Percentiles rank a stretch among this genome's conserved stretches.
These are phyloP conservation scores for Rutstroemia sp. DNA, from an alignment of 2,329 filamentous ascomycete species.

Conservation along the genomic window DNA sequence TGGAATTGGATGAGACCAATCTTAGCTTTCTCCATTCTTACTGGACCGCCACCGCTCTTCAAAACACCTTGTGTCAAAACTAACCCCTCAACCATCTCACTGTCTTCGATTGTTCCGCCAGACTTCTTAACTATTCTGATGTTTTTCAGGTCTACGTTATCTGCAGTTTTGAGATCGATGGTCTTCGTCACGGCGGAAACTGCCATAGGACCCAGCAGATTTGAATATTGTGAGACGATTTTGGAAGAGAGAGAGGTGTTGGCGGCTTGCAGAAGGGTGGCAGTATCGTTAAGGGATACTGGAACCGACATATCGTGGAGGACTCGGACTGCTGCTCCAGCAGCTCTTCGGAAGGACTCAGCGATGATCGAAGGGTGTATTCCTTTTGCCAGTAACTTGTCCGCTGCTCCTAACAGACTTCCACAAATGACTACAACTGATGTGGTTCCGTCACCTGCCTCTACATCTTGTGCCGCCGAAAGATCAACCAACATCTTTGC, in stretches of 20 bases:
- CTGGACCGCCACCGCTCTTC: conserved; percentile 86
- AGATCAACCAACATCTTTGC: conserved; percentile 99
- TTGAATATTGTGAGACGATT: conserved; percentile 96
- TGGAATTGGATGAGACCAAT: conserved; percentile 99
- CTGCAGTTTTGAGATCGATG: conserved; percentile 89
- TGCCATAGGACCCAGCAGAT: conserved; percentile 92
- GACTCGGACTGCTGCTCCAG: conserved; percentile 78
- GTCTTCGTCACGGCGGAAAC: conserved; percentile 94
- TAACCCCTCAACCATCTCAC: conserved; percentile 90
- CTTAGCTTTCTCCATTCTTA: conserved; percentile 91
- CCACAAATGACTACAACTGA: conserved; percentile 97
- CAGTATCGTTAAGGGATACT: conserved; percentile 79
- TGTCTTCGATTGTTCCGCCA: conserved; percentile 96
- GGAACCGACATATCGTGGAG: conserved; percentile 95
- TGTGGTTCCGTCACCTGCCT: conserved; percentile 96
- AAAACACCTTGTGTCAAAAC: conserved; percentile 88
- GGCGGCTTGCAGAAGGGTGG: conserved; percentile 88
- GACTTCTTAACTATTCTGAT: conserved; percentile 97
- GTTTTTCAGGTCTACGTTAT: conserved; percentile 94
- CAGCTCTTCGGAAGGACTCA: conserved; percentile 93
- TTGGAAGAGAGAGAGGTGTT: conserved; percentile 97
- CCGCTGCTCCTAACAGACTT: conserved; percentile 86
- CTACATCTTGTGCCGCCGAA: conserved; percentile 93
- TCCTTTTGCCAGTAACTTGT: conserved; percentile 82
- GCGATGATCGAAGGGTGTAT: conserved; percentile 98